Evolutionary conservation across 106 monocot species (phyloP).

Genomic region (Dioscorea zingiberensis): DNA sequence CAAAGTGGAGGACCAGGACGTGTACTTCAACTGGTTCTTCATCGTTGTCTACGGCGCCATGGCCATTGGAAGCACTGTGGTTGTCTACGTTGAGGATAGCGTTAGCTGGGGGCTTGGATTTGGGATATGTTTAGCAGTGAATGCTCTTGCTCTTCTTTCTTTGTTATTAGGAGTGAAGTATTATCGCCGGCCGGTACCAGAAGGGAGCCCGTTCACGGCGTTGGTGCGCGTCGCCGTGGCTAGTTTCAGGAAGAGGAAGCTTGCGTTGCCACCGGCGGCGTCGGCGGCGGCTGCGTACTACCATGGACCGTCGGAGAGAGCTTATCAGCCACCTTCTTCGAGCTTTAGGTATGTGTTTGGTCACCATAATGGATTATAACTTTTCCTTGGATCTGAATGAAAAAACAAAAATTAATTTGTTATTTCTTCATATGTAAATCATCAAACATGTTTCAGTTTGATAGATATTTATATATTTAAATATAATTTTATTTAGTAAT

Average conservation of each 20-base stretch:
- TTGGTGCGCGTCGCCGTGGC: constrained; percentile 48
- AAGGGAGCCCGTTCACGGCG: constrained; percentile 58
- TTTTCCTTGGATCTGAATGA: too few relatives aligned
- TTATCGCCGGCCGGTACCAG: constrained; percentile 18
- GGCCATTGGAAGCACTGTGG: constrained; percentile 36
- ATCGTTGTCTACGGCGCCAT: constrained; percentile 20
- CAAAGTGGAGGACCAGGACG: constrained; percentile 21
- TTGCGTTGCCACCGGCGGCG: neutral
- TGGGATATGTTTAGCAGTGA: constrained; percentile 17
- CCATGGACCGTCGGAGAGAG: neutral
- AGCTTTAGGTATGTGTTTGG: constrained; percentile 21
- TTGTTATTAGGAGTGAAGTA: constrained; percentile 30
- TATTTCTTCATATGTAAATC: too few relatives aligned
- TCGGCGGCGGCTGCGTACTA: constrained; percentile 15
- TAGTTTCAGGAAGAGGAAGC: constrained; percentile 32
- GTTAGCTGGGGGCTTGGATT: constrained; percentile 59
- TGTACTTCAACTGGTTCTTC: constrained; percentile 77
- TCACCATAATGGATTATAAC: neutral
- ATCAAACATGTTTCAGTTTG: too few relatives aligned
- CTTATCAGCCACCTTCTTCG: constrained; percentile 3
- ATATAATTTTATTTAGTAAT: too few relatives aligned
- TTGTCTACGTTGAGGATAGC: constrained; percentile 63
- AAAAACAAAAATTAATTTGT: too few relatives aligned
- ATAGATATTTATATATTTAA: too few relatives aligned
- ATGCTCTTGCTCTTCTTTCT: constrained; percentile 8